These are phyloP conservation scores for Starmera caribaea DNA, from an alignment of 805 yeast species.

Conservation along the genomic window DNA sequence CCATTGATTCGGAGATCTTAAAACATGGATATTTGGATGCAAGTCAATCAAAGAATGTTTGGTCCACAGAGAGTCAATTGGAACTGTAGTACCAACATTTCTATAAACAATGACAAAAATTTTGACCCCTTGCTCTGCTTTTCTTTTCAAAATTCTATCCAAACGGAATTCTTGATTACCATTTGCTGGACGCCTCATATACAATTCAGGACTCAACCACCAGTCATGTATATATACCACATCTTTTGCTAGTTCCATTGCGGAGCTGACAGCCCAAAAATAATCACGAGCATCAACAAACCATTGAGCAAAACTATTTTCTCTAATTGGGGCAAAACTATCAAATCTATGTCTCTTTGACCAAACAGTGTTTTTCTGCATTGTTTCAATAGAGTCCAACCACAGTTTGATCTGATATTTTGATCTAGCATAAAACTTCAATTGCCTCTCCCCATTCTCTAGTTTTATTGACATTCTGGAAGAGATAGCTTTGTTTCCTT, in stretches of 20 bases:
- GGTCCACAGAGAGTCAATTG: conserved; percentile 90
- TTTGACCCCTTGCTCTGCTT: conserved; percentile 93
- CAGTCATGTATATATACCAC: conserved; percentile 93
- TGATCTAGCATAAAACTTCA: conserved; percentile 63
- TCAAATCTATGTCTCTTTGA: conserved; percentile 64
- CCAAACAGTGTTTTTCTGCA: conserved; percentile 68
- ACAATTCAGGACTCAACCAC: conserved; percentile 96
- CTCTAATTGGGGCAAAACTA: conserved; percentile 88
- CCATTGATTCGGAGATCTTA: conserved; percentile 93
- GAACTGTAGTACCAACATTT: conserved; percentile 87
- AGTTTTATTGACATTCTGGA: conserved; percentile 48
- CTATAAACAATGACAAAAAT: conserved; percentile 86
- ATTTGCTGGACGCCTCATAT: conserved; percentile 86
- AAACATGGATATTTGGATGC: conserved; percentile 78
- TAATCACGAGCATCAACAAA: conserved; percentile 95
- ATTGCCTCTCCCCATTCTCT: conserved; percentile 69
- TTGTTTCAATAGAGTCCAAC: conserved; percentile 62
- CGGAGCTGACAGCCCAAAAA: conserved; percentile 92
- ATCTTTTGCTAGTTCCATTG: conserved; percentile 88
- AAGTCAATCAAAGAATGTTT: conserved; percentile 84
- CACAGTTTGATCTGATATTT: conserved; percentile 58
- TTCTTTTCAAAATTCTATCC: conserved; percentile 77
- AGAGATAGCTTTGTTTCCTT: conserved; percentile 31
- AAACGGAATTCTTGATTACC: conserved; percentile 92
- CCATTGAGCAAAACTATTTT: conserved; percentile 88